Evolutionary conservation across 2,329 filamentous ascomycete species (phyloP).

Genomic region (Pseudogymnoascus verrucosus): DNA sequence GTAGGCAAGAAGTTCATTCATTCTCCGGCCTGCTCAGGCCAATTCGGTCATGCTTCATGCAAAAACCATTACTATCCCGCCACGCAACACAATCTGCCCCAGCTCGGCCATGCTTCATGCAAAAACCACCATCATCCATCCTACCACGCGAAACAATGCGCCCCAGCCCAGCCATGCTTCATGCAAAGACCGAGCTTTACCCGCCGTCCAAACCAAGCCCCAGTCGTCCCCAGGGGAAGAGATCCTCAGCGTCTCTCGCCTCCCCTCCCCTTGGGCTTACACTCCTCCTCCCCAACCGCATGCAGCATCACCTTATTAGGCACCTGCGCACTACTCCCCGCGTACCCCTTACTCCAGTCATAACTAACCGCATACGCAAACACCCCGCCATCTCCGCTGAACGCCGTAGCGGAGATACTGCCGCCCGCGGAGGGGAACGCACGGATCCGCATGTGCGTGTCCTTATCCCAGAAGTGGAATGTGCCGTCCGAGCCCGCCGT

Average conservation of each 20-base stretch:
- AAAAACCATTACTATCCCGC: background rate
- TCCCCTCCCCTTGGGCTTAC: constrained; percentile 37
- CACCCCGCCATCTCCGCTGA: constrained; percentile 76
- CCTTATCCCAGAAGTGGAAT: constrained; percentile 95
- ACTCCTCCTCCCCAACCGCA: constrained; percentile 57
- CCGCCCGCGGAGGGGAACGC: constrained; percentile 80
- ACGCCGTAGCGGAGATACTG: constrained; percentile 81
- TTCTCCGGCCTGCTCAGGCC: background rate
- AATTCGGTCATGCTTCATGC: background rate
- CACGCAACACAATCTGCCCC: background rate
- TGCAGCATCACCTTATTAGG: constrained; percentile 82
- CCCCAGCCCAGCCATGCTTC: no score
- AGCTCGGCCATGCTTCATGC: background rate
- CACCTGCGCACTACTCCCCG: constrained; percentile 65
- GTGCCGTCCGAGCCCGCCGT: constrained; percentile 93
- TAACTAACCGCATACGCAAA: constrained; percentile 93
- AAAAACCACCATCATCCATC: background rate
- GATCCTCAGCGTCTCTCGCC: constrained; percentile 3
- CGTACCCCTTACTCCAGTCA: constrained; percentile 98
- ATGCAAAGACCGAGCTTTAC: background rate
- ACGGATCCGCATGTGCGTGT: constrained; percentile 80
- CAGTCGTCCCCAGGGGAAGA: background rate
- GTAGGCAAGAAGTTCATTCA: background rate
- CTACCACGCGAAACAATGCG: no score
- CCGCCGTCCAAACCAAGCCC: background rate